Evolutionary conservation across 768 basidiomycete genomes (phyloP), one percentile per base, ranked within the genome.

Genomic region (Serpula lacrymans): DNA sequence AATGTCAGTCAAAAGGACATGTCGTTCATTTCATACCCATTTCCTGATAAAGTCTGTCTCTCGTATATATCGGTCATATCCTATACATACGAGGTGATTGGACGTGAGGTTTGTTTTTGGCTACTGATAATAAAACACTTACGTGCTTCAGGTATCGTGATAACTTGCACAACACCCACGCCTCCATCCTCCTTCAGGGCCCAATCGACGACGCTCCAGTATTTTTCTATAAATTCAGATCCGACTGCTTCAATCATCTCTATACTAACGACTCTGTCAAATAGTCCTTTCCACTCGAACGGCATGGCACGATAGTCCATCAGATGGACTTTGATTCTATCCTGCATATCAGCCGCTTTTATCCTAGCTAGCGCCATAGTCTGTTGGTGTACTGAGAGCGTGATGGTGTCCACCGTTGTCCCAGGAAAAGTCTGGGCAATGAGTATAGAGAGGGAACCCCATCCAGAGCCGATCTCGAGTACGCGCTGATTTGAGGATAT

Each of bases 181-280:
- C 75, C 82, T 16, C 62, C 69, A 9, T 71, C 62, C 38, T 53
- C 52, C 43, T 83, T 83, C 66, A 88, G 53, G 13, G 80, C 82
- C 72, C 79, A 78, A 56, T 87, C 79, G 24, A 86, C 72, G 13
- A 72, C 64, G 26, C 55, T 55, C 75, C 82, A 88, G 57, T 84
- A 88, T 28, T 65, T 71, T 39, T 75, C 69, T 49, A 86, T 60
- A 52, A 76, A 87, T 46, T 84, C 81, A 32, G 67, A 63, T 5
- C 82, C 84, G 7, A 88, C 84, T 0, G 77, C 80, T 54, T 87
- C 84, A 4, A 88, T 75, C 84, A 88, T 87, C 65, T 86, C 85
- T 34, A 86, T 68, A 45, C 83, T 85, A 20, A 88, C 70, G 14
- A 88, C 68, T 7, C 85, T 59, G 49, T 88, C 82, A 51, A 88